Base-by-base conservation (phyloP, 2,329 filamentous ascomycete species). In the Aspergillus hiratsukae region DNA sequence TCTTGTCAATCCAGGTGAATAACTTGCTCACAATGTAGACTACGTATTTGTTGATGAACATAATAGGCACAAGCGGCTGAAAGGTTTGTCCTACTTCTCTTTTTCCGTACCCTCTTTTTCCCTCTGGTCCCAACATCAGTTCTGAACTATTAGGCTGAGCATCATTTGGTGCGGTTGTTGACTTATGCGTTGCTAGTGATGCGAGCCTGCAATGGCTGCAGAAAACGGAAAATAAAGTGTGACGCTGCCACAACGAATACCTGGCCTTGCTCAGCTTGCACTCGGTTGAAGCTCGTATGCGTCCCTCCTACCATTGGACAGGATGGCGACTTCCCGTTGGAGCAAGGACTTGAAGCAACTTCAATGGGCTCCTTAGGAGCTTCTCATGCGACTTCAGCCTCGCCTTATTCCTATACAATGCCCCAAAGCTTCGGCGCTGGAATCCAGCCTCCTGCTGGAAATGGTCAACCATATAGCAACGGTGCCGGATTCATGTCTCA, bases 1-100 rank as follows among this genome's bases (percentile, higher is more conserved):
- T n/a, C 35, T 28, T 37, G 43, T 25, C 25, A 48, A 46, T 31
- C 25, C 21, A 19, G 29, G n/a, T 41, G 9, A n/a, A 58, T 61
- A 53, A 63, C 60, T 28, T 46, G 52, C 49, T 49, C 46, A 52
- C 31, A 48, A 57, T 58, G 48, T 67, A 96, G 92, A 97, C 74
- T 97, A 97, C 89, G 94, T 97, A 67, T 97, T 97, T 71, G 94
- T 97, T 56, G 93, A 97, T 75, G 93, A 97, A 75, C 94, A 97
- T 76, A 97, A 97, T 78, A 88, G 94, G 62, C 94, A 97, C 76
- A 97, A 97, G 77, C 86, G 93, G 66, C 80, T 97, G 61, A 97
- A 97, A 82, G 91, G 91, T 94, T 83, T 59, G 73, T 45, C 45
- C 51, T 51, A 11, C 48, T 35, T 52, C 19, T 43, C 52, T 25